Base-by-base conservation (phyloP, 345 rosid genomes). In the Brassica nigra region DNA sequence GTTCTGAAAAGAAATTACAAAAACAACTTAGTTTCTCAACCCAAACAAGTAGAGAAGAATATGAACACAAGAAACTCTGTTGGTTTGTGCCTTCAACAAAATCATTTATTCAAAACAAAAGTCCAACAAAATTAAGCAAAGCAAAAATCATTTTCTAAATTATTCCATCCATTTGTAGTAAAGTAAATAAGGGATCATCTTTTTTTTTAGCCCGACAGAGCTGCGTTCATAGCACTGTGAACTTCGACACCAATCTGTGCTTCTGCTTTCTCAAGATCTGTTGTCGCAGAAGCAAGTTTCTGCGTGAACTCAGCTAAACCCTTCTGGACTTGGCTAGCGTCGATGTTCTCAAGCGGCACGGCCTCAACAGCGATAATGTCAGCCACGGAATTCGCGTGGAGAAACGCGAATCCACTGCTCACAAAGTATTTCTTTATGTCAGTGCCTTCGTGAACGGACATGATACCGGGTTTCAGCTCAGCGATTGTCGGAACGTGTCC, bases 401-500 rank as follows among this genome's bases (percentile, higher is more conserved):
- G 75, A 62, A 91, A 91, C 2, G 92, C 92, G 57, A 95, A 92
- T 31, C 97, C 99, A 66, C 99, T 86, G 94, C 97, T 95, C 2
- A 94, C 47, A 31, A 94, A 94, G 82, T 91, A 92, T 69, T 94
- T 94, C 31, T 84, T 88, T n/a, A 78, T 73, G 57, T 91, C 89
- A 64, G 84, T 92, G 29, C 88, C 99, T 83, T 92, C 97, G 59
- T 92, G 97, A 54, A 95, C 99, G 0, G 97, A 88, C 83, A 95
- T 73, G 68, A 92, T 74, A 14, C 97, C 97, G 0, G 99, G 99
- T 78, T 92, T 92, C 68, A 92, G 83, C 88, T 95, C 99, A 28
- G 95, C 90, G 61, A 95, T 90, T 36, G 97, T 89, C 0, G 95
- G 88, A 12, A 90, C 97, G 57, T 91, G 97, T 70, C 95, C 95